Percentiles rank a stretch among this genome's conserved stretches.
phyloP scores from a whole-genome alignment of 306 rosid genomes.

The Urtica urens region DNA sequence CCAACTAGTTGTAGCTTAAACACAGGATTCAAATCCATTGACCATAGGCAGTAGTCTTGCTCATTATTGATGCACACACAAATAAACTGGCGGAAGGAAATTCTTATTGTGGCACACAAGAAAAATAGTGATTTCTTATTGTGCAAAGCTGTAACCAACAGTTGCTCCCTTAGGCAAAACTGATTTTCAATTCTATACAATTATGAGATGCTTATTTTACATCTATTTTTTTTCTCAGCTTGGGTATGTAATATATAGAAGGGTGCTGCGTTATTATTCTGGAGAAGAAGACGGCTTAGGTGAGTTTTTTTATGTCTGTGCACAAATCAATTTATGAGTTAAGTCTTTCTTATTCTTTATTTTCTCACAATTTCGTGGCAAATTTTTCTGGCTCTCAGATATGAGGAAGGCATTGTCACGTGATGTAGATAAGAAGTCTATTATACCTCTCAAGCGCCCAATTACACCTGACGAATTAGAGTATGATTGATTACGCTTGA shows the following conservation, averaged over 20 bases:
- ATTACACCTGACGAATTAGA: slow-evolving; percentile 95
- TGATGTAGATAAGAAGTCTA: slow-evolving; percentile 81
- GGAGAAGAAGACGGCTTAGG: slow-evolving; percentile 99
- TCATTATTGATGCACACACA: no score
- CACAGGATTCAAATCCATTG: no score
- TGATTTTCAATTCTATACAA: no score
- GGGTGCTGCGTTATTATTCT: slow-evolving; percentile 86
- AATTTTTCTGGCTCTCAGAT: slow-evolving; percentile 37
- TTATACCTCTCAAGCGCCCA: slow-evolving; percentile 90
- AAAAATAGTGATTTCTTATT: no score
- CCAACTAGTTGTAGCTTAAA: no score
- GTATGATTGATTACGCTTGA: slow-evolving; percentile 49
- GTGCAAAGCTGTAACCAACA: no score
- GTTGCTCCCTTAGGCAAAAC: no score
- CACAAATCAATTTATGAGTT: neutral
- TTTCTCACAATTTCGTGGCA: slow-evolving; percentile 8
- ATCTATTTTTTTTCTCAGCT: slow-evolving; percentile 41
- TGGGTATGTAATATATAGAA: slow-evolving; percentile 86
- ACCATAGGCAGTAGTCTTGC: no score
- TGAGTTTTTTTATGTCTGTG: slow-evolving; percentile 17
- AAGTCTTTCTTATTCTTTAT: neutral
- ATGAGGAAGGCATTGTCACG: slow-evolving; percentile 98
- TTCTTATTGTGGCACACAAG: no score
- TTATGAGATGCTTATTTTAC: slow-evolving; percentile 4
- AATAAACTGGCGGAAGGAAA: no score